Evolutionary conservation across 805 yeast genomes (phyloP).

Genomic region (Candida corydali): DNA sequence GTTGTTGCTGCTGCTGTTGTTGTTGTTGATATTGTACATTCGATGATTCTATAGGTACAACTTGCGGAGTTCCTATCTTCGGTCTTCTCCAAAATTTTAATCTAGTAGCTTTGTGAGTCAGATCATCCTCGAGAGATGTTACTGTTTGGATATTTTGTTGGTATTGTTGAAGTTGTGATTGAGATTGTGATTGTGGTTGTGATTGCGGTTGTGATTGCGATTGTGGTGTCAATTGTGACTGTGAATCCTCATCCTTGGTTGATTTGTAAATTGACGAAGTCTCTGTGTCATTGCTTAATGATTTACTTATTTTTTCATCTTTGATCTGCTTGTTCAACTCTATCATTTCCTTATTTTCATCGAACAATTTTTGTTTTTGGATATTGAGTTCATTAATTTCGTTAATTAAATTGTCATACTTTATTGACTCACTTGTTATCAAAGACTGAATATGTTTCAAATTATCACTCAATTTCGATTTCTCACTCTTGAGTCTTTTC

Average conservation of each 20-base stretch:
- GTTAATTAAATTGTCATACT: conserved; percentile 39
- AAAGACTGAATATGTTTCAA: conserved; percentile 39
- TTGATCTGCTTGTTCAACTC: conserved; percentile 1
- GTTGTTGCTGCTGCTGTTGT: conserved; percentile 5
- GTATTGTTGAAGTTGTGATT: background rate
- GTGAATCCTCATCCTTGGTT: background rate
- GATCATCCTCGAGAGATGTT: conserved; percentile 19
- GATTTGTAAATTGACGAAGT: background rate
- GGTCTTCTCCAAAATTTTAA: conserved; percentile 44
- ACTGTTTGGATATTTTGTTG: background rate
- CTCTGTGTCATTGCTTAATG: background rate
- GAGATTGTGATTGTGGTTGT: background rate
- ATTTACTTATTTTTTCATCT: background rate
- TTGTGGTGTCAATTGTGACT: background rate
- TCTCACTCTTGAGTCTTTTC: conserved; percentile 25
- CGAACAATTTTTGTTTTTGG: conserved; percentile 42
- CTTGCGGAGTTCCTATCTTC: conserved; percentile 25
- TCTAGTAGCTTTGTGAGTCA: conserved; percentile 39
- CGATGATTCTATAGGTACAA: conserved; percentile 7
- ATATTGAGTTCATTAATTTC: conserved; percentile 51
- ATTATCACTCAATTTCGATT: conserved; percentile 14
- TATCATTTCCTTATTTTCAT: conserved; percentile 18
- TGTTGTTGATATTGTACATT: conserved; percentile 4
- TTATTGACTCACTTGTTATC: conserved; percentile 36
- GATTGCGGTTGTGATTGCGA: no score